Base-by-base conservation (phyloP, 1,139 yeast genomes). In the Yamadazyma trypodendri region DNA sequence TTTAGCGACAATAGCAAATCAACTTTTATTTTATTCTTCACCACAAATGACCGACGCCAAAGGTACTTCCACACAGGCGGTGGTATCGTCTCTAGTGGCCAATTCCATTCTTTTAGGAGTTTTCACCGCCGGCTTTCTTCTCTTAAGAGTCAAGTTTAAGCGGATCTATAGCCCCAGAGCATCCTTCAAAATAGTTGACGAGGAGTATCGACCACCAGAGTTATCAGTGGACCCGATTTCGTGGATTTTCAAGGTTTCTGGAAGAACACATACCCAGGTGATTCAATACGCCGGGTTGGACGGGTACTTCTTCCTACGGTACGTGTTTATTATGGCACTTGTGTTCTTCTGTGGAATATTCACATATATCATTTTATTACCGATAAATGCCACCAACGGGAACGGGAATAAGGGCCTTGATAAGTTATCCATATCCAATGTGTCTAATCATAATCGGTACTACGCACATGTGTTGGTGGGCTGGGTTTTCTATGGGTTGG, bases 381-480 rank as follows among this genome's bases (percentile, higher is more conserved):
- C 94, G 1, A 58, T 84, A 17, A 82, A 84, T 54, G 86, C 84
- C 9, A 61, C 78, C 2, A 70, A 76, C 44, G 88, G 89, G 25
- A 70, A 68, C 13, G 52, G 49, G 6, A 66, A 68, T 22, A 43
- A 51, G 1, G 97, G 97, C 2, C 75, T 92, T 47, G 92, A 92
- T 60, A 72, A 75, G 48, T 73, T 88, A 45, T 81, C 96, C 2
- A 87, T 83, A 54, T 76, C 94, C 28, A 89, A 92, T 56, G 78
- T 82, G 31, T 61, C 58, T 21, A 51, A 77, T 53, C 61, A 63
- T 36, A 63, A 74, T 37, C 73, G 95, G 41, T 85, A 84, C 61
- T 92, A 79, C 60, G 97, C 97, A 2, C 96, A 90, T 56, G 90
- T 83, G 2, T 75, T 92, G 43, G 64, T 87, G 38, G 81, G 92